These are phyloP conservation scores for Lodderomyces oxycetoniae DNA, from an alignment of 1,139 yeast genomes.

Conservation along the genomic window DNA sequence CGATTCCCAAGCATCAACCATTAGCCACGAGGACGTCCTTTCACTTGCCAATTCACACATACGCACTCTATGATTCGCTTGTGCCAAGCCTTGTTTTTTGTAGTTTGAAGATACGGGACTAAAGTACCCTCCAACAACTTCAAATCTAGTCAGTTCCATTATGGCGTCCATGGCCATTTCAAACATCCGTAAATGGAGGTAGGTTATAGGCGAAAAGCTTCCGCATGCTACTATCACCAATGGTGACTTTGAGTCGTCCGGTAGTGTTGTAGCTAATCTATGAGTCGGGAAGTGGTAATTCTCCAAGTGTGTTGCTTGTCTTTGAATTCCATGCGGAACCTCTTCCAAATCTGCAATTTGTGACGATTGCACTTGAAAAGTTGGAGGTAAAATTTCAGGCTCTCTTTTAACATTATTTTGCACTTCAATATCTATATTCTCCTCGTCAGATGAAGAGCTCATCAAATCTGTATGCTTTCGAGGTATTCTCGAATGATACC, in stretches of 20 bases:
- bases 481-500: constrained; percentile 36
- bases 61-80: constrained; percentile 82
- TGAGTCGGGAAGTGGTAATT: constrained; percentile 82
- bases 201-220: constrained; percentile 92
- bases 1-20: constrained; percentile 99
- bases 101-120: constrained; percentile 97
- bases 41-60: constrained; percentile 99
- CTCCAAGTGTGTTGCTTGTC: constrained; percentile 71
- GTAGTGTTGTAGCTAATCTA: constrained; percentile 65
- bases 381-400: constrained; percentile 32
- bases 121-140: constrained; percentile 93
- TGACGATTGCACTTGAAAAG: constrained; percentile 51
- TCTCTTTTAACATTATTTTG: neutral
- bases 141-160: constrained; percentile 85
- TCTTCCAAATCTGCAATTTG: constrained; percentile 94
- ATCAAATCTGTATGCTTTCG: constrained; percentile 39
- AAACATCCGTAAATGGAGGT: constrained; percentile 91
- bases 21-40: constrained; percentile 92
- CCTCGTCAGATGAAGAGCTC: constrained; percentile 31
- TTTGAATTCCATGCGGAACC: constrained; percentile 86
- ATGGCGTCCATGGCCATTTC: constrained; percentile 98
- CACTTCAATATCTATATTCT: constrained; percentile 12
- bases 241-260: constrained; percentile 79
- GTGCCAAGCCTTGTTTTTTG: constrained; percentile 88
- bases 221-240: constrained; percentile 96